These are phyloP conservation scores for Macadamia tetraphylla DNA, from an alignment of 164 flowering plant species.

Conservation along the genomic window DNA sequence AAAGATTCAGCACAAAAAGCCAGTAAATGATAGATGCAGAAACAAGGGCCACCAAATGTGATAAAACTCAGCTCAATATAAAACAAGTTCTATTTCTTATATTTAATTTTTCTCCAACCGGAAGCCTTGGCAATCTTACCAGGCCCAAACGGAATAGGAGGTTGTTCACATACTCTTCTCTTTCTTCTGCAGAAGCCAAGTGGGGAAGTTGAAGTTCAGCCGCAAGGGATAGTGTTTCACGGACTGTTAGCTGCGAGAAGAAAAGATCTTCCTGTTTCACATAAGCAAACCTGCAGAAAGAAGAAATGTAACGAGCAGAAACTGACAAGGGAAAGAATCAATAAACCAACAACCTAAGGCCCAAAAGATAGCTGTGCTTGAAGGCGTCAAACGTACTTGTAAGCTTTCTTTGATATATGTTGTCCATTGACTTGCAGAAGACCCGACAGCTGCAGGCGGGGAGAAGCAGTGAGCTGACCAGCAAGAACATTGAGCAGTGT, in stretches of 20 bases:
- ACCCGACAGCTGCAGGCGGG: slow-evolving; percentile 71
- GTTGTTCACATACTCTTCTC: slow-evolving; percentile 73
- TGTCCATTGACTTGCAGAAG: slow-evolving; percentile 74
- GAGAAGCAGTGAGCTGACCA: slow-evolving; percentile 72
- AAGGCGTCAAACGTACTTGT: slow-evolving; percentile 39
- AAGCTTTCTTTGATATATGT: slow-evolving; percentile 39
- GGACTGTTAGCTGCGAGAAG: slow-evolving; percentile 91
- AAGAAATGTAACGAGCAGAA: not conserved
- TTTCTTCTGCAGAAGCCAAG: slow-evolving; percentile 49
- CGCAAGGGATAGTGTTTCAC: slow-evolving; percentile 90
- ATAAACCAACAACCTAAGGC: not conserved
- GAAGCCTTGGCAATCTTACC: slow-evolving; percentile 40
- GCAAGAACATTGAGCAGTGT: slow-evolving; percentile 89
- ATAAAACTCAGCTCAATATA: not conserved
- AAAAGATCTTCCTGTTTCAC: slow-evolving; percentile 96
- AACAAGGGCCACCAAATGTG: not conserved
- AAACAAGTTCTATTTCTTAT: not conserved
- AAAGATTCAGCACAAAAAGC: not conserved
- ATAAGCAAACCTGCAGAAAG: slow-evolving; percentile 63
- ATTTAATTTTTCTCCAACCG: no score
- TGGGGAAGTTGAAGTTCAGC: slow-evolving; percentile 85
- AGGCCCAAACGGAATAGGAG: slow-evolving; percentile 78
- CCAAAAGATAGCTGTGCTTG: not conserved
- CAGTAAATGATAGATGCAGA: not conserved
- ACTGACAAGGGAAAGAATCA: not conserved